Base-by-base conservation (phyloP, 2,329 filamentous ascomycete species). In the Akanthomyces dipterigenus region DNA sequence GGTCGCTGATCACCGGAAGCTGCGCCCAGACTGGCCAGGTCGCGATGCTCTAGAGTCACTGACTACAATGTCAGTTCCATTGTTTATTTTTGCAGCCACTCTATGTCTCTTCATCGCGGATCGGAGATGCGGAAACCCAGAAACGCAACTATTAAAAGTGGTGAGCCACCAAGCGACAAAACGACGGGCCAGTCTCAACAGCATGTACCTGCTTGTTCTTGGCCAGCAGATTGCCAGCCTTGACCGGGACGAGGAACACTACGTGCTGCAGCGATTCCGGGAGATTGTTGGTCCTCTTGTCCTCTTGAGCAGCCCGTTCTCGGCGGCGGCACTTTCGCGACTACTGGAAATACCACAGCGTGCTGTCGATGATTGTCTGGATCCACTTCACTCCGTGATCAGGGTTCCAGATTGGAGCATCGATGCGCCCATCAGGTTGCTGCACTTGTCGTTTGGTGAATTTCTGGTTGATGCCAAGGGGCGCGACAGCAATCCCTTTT, bases 371-470 rank as follows among this genome's bases (percentile, higher is more conserved):
- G 24, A 55, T 9, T 65, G 60, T 12, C 63, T 75, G 12, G 61
- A 70, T 12, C 40, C 64, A 3, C 70, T 77, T 9, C 71, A 76
- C 61, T 73, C 75, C 0, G 69, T 77, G 5, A 55, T 78, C 0
- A 63, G 65, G 28, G 62, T 77, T 2, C 72, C 74, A 2, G 55
- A 55, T 3, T n/a, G n/a, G n/a, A 45, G 65, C 9, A 1, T 59
- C 9, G 51, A 63, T 0, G 14, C 31, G 4, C 70, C 72, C 0
- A 53, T 77, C 4, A 67, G 65, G 18, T 61, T 72, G 1, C 67
- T 74, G 3, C 74, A 78, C 51, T 61, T 72, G 12, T 76, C 75
- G 0, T 78, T 78, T 55, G 70, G 70, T 18, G 73, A 77, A 11
- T 55, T 55, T 16, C 38, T 55, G 11, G 22, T 55, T 5, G 64